Base-by-base conservation (phyloP, 2,329 filamentous ascomycete genomes). In the Colletotrichum incanum region DNA sequence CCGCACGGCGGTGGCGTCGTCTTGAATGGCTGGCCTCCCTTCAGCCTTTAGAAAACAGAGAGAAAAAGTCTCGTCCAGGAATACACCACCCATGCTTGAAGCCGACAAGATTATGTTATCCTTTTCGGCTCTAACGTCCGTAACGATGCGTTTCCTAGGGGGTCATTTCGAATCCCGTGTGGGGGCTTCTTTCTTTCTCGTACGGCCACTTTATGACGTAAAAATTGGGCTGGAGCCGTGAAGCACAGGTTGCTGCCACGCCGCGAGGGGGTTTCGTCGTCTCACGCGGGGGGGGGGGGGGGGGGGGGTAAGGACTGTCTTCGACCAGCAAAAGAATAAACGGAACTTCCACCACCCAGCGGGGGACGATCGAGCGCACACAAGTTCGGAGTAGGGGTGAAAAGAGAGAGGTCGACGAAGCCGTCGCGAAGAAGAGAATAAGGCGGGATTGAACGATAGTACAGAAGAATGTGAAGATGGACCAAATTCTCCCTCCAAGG, bases 241-340 rank as follows among this genome's bases (percentile, higher is more conserved):
- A 50, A 55, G 67, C 45, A 71, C 67, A 67, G 4, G 18, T 31
- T 47, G 9, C n/a, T 45, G 39, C 37, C 62, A 23, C 26, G 26
- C 50, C 18, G 50, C 37, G 9, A 34, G 43, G 41, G 60, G 20
- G 26, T 34, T 28, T 50, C 67, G 26, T 66, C 54, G 54, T 66
- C 62, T 45, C 45, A 66, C 62, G 52, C n/a, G n/a, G n/a, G n/a
- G n/a, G n/a, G n/a, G n/a, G n/a, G n/a, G n/a, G n/a, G n/a, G n/a
- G n/a, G n/a, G n/a, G n/a, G 41, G 65, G 60, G 71, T 74, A 74
- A 73, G 61, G 72, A 74, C 69, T 67, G 72, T 65, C 54, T 72
- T 72, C 72, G 64, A 72, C 72, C 69, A 74, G 72, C 69, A 72
- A 67, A 64, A 69, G 6, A 64, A 23, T n/a, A 65, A 50, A 71